Percentiles rank a stretch among this genome's conserved stretches.
phyloP scores from a whole-genome alignment of 2,329 filamentous ascomycete species.

The Cryphonectria parasitica region DNA sequence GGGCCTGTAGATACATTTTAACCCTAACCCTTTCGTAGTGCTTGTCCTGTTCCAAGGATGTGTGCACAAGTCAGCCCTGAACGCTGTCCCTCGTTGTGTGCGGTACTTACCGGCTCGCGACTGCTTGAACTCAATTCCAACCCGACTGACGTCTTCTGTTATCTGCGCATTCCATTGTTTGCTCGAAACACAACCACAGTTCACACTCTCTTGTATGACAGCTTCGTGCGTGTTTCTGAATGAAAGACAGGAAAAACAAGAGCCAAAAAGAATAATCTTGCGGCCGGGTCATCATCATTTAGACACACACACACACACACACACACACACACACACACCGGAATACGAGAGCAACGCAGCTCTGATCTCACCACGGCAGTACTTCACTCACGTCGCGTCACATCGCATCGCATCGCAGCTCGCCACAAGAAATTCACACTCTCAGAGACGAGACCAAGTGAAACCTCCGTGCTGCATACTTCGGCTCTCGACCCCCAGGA shows the following conservation, averaged over 20 bases:
- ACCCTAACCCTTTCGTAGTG: neutral
- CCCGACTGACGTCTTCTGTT: neutral
- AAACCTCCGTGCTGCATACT: neutral
- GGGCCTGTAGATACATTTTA: neutral
- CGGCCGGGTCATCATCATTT: neutral
- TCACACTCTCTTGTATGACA: neutral
- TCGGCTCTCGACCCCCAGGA: neutral
- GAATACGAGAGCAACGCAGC: neutral
- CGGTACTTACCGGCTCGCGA: neutral
- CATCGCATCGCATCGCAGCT: neutral
- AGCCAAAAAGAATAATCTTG: neutral
- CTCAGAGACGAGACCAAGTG: neutral
- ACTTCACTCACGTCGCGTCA: neutral
- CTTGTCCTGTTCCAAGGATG: neutral
- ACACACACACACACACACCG: too few species aligned
- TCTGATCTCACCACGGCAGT: neutral
- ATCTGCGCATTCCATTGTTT: neutral
- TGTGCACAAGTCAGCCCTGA: neutral
- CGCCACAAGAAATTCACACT: neutral
- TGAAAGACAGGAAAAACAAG: neutral
- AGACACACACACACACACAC: too few species aligned
- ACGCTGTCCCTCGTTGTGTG: neutral
- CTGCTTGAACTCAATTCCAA: constrained; percentile 1
- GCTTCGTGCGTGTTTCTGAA: neutral
- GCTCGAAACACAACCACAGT: neutral